phyloP scores from a whole-genome alignment of 306 rosid genomes.

The Mimosa pudica region DNA sequence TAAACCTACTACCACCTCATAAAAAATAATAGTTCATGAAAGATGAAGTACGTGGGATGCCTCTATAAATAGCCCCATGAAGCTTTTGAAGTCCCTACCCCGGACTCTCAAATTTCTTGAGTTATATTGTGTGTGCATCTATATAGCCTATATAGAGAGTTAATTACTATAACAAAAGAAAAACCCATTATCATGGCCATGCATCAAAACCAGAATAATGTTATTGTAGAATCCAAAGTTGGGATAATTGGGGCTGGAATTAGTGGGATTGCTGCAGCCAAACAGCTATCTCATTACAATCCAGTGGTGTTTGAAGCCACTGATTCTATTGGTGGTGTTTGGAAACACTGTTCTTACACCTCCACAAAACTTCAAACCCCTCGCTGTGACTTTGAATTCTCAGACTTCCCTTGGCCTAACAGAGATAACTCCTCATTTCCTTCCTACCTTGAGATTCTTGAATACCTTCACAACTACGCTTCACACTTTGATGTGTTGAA shows the following conservation, averaged over 20 bases:
- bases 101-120: not conserved
- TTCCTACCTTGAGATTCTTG: conserved; percentile 51
- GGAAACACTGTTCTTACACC: conserved; percentile 62
- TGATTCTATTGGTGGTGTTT: conserved; percentile 64
- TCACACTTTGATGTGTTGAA: conserved; percentile 55
- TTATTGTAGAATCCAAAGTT: conserved; percentile 41
- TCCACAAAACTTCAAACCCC: conserved; percentile 68
- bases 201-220: not conserved
- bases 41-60: not conserved
- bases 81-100: not conserved
- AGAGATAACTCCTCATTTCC: conserved; percentile 52
- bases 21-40: not conserved
- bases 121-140: not conserved
- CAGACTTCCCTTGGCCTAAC: conserved; percentile 65
- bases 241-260: conserved; percentile 73
- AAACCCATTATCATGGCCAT: conserved; percentile 1
- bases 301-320: conserved; percentile 65
- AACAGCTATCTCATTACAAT: conserved; percentile 48
- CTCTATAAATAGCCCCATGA: not conserved
- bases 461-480: conserved; percentile 56
- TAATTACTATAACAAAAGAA: not conserved
- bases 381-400: conserved; percentile 60
- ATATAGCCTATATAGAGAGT: not conserved
- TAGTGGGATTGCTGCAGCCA: conserved; percentile 73
- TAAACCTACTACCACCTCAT: not conserved